Base-by-base conservation (phyloP, 2,329 filamentous ascomycete species). In the Rutstroemia sydowiana region DNA sequence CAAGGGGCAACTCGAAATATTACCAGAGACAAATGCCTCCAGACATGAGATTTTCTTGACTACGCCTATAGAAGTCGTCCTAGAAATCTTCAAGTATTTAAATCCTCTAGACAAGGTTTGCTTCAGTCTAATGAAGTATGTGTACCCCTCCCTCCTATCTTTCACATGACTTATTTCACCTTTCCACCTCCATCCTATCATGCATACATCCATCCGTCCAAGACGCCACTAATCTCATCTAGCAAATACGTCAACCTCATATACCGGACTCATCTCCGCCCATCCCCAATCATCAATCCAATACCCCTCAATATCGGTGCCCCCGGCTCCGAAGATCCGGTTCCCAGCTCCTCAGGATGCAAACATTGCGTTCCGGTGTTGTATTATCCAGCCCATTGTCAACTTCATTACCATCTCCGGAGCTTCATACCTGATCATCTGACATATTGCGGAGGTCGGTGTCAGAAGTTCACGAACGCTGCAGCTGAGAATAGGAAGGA, bases 361-460 rank as follows among this genome's bases (percentile, higher is more conserved):
- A 52, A 45, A 28, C 47, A 58, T 34, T 64, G 62, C 36, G 40
- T 57, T 5, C 62, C 62, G 8, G 59, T 61, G 3, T 57, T 59
- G 9, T 62, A 55, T 40, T 59, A 54, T 9, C 62, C 60, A 3
- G 56, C 58, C 2, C 61, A 64, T 31, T 64, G 62, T 48, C 59
- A 64, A 23, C 48, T 64, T 1, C 61, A 64, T 20, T 61, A 55
- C 39, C 61, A 64, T 48, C 48, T 63, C 6, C 49, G 53, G 2
- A 43, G 34, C 3, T 57, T 57, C 49, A 55, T 63, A 8, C 61
- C 61, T 0, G 16, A 16, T 2, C 3, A 54, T 3, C 32, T 59
- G 13, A 58, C 30, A 7, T 61, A 52, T 28, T 63, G 61, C 32
- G 48, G 47, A 2, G 57, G 54, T 0, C 39, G 9, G 14, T 63